Base-by-base conservation (phyloP, 331 rosid species). In the Malus hybrid region DNA sequence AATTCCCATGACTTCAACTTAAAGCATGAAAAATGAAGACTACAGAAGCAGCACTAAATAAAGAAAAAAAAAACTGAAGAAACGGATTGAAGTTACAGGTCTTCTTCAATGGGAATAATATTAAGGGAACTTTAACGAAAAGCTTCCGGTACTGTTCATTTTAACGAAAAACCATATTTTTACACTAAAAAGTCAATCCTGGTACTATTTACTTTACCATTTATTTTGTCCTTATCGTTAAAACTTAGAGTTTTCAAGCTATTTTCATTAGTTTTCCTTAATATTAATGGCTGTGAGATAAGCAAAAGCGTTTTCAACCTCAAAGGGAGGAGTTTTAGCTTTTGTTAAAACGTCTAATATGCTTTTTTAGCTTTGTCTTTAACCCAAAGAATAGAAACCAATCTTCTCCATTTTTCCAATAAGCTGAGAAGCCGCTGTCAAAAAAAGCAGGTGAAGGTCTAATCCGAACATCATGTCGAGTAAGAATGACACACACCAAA, bases 401-500 rank as follows among this genome's bases (percentile, higher is more conserved):
- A 83, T 76, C 82, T 78, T 72, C 73, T 83, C 80, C 78, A 83
- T 64, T 78, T 86, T 79, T 73, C 57, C 57, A 84, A 76, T 81
- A 82, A 76, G 97, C 69, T 91, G 86, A 65, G 73, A 70, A 83
- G 99, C 89, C 93, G 80, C 93, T 86, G 80, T 90, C 93, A 86
- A 85, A 81, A 24, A 63, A 52, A 52, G 57, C 20, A 6, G 20
- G 57, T 3, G 74, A 72, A 74, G 32, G 77, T 82, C 85, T 52
- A 80, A 71, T 48, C 70, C 54, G 70, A 59, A 44, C 76, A 76
- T 59, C 76, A 75, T 61, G 39, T 32, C 9, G 5, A 34, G 59
- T 19, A 32, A 59, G 80, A 60, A 66, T 48, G 36, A 33, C 28
- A 46, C 28, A 61, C 36, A 61, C 67, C 67, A 15, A 65, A 52